Evolutionary conservation across 2,329 filamentous ascomycete species (phyloP), one percentile per base, ranked within the genome.

Genomic region (Venturia oleaginea): DNA sequence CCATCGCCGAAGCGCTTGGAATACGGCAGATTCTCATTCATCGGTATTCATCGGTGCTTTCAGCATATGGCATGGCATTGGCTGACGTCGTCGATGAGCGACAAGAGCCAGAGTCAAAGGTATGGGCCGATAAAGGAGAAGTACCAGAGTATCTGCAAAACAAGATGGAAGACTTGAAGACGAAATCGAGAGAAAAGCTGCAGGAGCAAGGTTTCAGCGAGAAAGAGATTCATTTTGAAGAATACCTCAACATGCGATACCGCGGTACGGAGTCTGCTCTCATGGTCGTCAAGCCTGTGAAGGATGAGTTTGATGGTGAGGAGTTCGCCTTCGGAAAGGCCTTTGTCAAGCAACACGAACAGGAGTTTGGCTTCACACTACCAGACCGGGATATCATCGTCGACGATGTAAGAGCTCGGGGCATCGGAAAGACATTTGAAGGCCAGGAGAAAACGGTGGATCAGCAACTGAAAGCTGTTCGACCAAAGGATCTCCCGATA

Each of bases 161-260:
- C 32, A 94, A 92, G 76, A 90, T 97, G 83, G 81, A 86, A 24
- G 87, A 90, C 59, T 80, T 97, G 43, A 93, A 90, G 76, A 81
- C 84, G n/a, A 91, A 88, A 71, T 92, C 91, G 0, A 83, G 80
- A 0, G 77, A 80, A 22, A 84, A 85, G 0, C 78, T 97, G 4
- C 79, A 80, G 27, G 87, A 89, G 2, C 92, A 97, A 75, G 92
- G 92, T 0, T 96, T 97, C 71, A 79, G 82, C 1, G 84, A 89
- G 54, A 77, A 83, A 5, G 85, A 90, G 38, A 90, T 96, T 30
- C 82, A 86, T 0, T 96, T 93, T 71, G 92, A 96, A 73, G 90
- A 96, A 72, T 97, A 96, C 71, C 84, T 97, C 65, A 96, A 97
- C 73, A 92, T 97, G 87, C 82, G 92, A 65, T 96, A 96, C 71